Conservation (phyloP, 192 early-diverging fungal species). For the Entomortierella lignicola region DNA sequence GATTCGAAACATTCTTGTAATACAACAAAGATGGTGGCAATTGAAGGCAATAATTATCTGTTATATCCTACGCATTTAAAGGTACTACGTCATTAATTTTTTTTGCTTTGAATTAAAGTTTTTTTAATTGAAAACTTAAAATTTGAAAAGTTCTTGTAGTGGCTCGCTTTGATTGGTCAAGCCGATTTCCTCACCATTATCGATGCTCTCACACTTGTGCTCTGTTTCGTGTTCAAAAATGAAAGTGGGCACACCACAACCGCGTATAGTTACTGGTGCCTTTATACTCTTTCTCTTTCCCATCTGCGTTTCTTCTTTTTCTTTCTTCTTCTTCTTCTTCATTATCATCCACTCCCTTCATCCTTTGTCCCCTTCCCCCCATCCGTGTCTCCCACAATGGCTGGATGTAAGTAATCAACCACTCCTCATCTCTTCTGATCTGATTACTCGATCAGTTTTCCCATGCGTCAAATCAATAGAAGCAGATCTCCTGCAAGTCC, state of each 20-base stretch:
- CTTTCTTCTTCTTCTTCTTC: slow-evolving; percentile 18
- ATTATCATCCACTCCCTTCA: slow-evolving; percentile 12
- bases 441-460: slow-evolving; percentile 2
- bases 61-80: too few relatives aligned
- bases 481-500: not conserved
- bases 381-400: slow-evolving; percentile 36
- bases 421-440: not conserved
- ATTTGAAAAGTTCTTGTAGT: slow-evolving; percentile 18
- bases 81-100: too few relatives aligned
- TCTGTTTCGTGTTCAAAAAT: not conserved
- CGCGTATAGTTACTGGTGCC: slow-evolving; percentile 6
- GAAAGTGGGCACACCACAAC: not conserved
- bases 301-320: slow-evolving; percentile 15
- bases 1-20: not conserved
- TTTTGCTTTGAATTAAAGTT: not conserved
- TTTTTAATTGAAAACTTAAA: not conserved
- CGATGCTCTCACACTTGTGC: slow-evolving; percentile 1
- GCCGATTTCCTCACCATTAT: not conserved
- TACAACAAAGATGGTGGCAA: slow-evolving; percentile 7
- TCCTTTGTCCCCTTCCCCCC: not conserved
- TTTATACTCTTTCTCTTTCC: slow-evolving; percentile 4
- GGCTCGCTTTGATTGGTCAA: slow-evolving; percentile 43
- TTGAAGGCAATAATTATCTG: not conserved
- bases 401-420: slow-evolving; percentile 44
- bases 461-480: not conserved